Evolutionary conservation across 2,329 filamentous ascomycete species (phyloP), one percentile per base, ranked within the genome.

Genomic region (Scleromitrula shiraiana): DNA sequence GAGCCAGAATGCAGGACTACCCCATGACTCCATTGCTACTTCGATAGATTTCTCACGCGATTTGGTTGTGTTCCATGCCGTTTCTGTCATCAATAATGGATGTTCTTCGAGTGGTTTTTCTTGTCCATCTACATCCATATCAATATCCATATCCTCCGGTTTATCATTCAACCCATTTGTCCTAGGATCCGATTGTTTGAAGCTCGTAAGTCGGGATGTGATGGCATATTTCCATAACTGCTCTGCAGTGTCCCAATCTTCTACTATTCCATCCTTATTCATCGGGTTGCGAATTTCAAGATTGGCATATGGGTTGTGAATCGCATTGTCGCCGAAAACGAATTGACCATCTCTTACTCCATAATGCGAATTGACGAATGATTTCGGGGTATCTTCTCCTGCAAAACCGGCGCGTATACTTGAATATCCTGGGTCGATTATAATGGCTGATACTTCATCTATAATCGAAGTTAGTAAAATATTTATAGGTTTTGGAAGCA

Each of bases 391-490:
- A 70, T 98, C 93, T 77, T 98, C 94, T 64, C 94, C 93, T 10
- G 94, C 94, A 64, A 97, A 98, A 50, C 93, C 93, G 51, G 90
- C 93, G 68, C 94, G 89, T 33, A 87, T 90, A 58, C 82, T 84
- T 63, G 86, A 88, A 71, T 89, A 96, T 53, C 94, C 93, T 3
- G 93, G 87, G 65, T 98, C 93, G 64, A 98, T 87, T 30, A 98
- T 88, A 59, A 98, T 85, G 44, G 94, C 94, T 29, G 90, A 94
- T 56, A 98, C 90, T 73, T 98, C 93, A 74, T 98, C 93, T 95
- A 61, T 50, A 41, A 51, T 35, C 32, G 20, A 42, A 44, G n/a
- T 45, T 43, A 50, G 38, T 23, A 42, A 42, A 9, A 5, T 15
- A 17, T 35, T 22, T 15, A 17, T 30, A 4, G 20, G 7, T 27